phyloP scores from a whole-genome alignment of 2,329 filamentous ascomycete species.

The Lasiodiplodia sp. region DNA sequence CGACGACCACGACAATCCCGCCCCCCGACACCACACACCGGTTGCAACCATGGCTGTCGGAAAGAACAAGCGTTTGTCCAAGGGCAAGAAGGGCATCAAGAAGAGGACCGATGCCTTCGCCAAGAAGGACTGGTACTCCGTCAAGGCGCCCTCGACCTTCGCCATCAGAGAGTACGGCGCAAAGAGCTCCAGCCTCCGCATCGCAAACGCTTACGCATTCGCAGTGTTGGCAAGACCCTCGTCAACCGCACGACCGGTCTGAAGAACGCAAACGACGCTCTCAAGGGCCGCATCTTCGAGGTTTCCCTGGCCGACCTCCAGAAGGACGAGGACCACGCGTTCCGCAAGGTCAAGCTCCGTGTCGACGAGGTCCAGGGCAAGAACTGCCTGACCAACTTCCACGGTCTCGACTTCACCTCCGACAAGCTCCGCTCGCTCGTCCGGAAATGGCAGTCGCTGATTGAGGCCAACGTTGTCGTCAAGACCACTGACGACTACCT shows the following conservation, averaged over 20 bases:
- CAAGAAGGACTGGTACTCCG: conserved; percentile 98
- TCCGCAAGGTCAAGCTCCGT: conserved; percentile 99
- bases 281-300: conserved; percentile 99
- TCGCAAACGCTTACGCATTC: conserved; percentile 40
- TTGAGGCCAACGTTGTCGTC: conserved; percentile 99
- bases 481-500: conserved; percentile 99
- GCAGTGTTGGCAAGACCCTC: conserved; percentile 98
- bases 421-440: conserved; percentile 99
- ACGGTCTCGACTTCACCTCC: conserved; percentile 99
- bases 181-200: conserved; percentile 27
- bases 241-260: conserved; percentile 99
- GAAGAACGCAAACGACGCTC: conserved; percentile 99
- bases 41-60: conserved; percentile 82
- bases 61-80: conserved; percentile 99
- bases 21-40: conserved; percentile 41
- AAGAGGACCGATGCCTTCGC: conserved; percentile 99
- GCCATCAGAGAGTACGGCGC: conserved; percentile 88
- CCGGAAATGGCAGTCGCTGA: conserved; percentile 99
- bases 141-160: conserved; percentile 98
- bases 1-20: conserved; percentile 41
- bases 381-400: conserved; percentile 99
- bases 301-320: conserved; percentile 98
- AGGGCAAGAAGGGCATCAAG: conserved; percentile 99
- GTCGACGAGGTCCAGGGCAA: conserved; percentile 99
- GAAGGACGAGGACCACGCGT: conserved; percentile 99